Base-by-base conservation (phyloP, 2,329 filamentous ascomycete species). In the Colletotrichum tabaci region DNA sequence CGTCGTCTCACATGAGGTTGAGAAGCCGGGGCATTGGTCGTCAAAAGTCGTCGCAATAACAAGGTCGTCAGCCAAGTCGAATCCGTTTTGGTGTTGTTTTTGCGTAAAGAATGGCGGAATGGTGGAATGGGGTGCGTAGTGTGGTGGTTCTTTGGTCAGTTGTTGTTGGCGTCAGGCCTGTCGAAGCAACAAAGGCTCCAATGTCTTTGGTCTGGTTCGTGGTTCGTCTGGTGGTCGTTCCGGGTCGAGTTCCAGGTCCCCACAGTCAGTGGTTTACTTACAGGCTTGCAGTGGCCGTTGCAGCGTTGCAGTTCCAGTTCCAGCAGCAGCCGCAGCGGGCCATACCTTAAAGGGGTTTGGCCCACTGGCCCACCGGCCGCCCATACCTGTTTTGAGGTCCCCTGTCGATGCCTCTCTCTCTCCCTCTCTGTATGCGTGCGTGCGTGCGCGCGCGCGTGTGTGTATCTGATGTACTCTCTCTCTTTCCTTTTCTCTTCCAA, bases 121-220 rank as follows among this genome's bases (percentile, higher is more conserved):
- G 30, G 30, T 30, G 30, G 30, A 30, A 30, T 30, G 30, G 30
- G 30, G 30, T 35, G 30, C 8, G 30, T 35, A 10, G 8, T 35
- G 30, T 35, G 2, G 30, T 35, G 30, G 30, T 35, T 35, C 9
- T 35, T 61, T 46, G 56, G 63, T 44, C 47, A 50, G 57, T 71
- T 61, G 67, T 71, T 61, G 67, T 35, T 67, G 61, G 55, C 49
- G 62, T 61, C 40, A 55, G 55, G 62, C n/a, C 44, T 56, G 26
- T 38, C 23, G 60, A 42, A 57, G 30, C 50, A 56, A 57, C 53
- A 56, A 57, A 50, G 56, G 26, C 42, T 62, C 47, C 47, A 49
- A 52, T 50, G 30, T 52, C 46, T 62, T 30, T 40, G 60, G 46
- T n/a, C 40, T 35, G 46, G n/a, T 26, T 50, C 18, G 44, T 26